Evolutionary conservation across 148 eudicot species (phyloP), one percentile per base, ranked within the genome.

Genomic region (Spergularia bocconei): DNA sequence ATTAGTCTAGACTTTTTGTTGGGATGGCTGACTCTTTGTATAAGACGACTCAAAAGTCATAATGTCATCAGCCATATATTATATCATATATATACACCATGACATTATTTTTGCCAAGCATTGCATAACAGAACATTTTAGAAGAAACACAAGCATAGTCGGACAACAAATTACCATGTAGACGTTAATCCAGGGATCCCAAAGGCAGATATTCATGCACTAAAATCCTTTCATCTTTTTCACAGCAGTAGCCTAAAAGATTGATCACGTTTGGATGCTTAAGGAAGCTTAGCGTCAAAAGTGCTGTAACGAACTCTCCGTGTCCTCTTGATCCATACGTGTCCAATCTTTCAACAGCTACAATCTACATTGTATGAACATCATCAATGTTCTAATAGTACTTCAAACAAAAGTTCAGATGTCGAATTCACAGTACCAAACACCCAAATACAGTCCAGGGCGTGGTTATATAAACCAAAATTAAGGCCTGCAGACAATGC

Each of bases 111-210:
- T 29, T 29, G 36, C 36, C 36, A 29, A 29, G 36, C 36, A 29
- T 29, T 29, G 36, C 36, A 29, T 29, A 2, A 29, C 3, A 29
- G 3, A 4, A 29, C 36, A 29, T 29, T 29, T 29, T 4, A 2
- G 2, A 29, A 29, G 36, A 29, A 29, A 29, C 36, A 29, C 36
- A 29, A 29, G 36, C 36, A 16, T 13, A 72, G 55, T 36, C 17
- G 41, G 15, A n/a, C 50, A 15, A n/a, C 25, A 11, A 57, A 20
- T 29, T 72, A 60, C 75, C 75, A 5, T 89, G 80, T 39, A 91
- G 82, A 81, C 84, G 97, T 66, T 85, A 86, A 69, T 89, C 93
- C 33, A 91, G 82, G 54, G 91, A 85, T 61, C 97, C 97, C 72
- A 82, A 29, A 29, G 36, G 36, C 36, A 89, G 82, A 63, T 70